Base-by-base conservation (phyloP, 192 early-diverging fungal species). In the Obelidium mucronatum region DNA sequence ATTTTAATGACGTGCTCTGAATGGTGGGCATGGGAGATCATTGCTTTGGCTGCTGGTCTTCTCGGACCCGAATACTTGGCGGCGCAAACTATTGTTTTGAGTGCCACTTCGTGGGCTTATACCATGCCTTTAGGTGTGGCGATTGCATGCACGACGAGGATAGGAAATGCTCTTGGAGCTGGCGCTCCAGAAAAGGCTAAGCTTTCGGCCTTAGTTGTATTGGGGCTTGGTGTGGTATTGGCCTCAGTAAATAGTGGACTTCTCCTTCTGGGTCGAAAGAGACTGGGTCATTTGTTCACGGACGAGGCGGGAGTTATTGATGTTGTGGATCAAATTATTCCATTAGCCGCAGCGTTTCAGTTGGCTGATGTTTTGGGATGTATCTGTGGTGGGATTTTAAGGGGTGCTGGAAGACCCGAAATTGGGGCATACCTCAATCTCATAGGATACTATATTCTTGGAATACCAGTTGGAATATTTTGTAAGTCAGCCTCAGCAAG, bases 11-110 rank as follows among this genome's bases (percentile, higher is more conserved):
- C 92, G 13, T 89, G 92, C 60, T 87, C 89, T n/a, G 83, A 58
- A 26, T 58, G 85, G 85, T 86, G 82, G 81, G 82, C 84, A 3
- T 88, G 86, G 78, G 84, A 88, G 56, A 69, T 81, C 39, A 48
- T 79, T 36, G 82, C 87, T 1, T 70, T 88, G 3, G 77, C 74
- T 1, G 93, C 95, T 15, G 92, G 94, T n/a, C 86, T 90, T 61
- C 80, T 99, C 2, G 94, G 96, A 13, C 88, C 89, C 3, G 72
- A 84, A n/a, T 82, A 83, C 34, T 81, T 99, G 40, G 96, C 96
- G 17, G 90, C 93, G 26, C 97, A 99, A 73, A 83, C 88, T n/a
- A 89, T 91, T 53, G 86, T 84, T 48, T 84, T 97, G 37, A 94
- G 92, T n/a, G 93, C 92, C 26, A 86, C 90, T 3, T 84, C 87